Percentiles rank a stretch among this genome's conserved stretches.
phyloP scores from a whole-genome alignment of 139 green algal genomes.

The Chlorella sp. region DNA sequence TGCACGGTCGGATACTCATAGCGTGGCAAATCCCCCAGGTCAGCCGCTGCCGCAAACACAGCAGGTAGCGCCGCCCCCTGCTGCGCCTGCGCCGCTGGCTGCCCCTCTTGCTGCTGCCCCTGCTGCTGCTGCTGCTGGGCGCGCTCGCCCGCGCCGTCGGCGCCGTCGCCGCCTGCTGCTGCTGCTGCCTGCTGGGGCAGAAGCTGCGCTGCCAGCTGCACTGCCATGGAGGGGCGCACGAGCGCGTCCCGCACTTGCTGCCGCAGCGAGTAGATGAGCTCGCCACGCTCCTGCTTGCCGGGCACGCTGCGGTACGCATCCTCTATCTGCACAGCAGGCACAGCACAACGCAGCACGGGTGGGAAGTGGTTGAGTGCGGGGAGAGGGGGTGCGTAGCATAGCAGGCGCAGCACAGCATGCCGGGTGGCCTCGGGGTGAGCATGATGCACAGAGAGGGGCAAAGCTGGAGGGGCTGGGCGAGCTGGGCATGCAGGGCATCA shows the following conservation, averaged over 20 bases:
- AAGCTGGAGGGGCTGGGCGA: background rate
- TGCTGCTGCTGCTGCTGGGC: background rate
- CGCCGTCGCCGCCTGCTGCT: background rate
- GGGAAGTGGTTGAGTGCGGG: too few species aligned
- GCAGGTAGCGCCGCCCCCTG: background rate
- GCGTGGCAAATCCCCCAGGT: background rate
- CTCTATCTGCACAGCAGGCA: conserved; percentile 26
- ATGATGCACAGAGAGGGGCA: too few species aligned
- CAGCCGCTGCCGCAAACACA: background rate
- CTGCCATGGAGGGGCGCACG: background rate
- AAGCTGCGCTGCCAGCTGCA: background rate
- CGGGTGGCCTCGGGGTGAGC: too few species aligned
- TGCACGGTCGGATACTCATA: background rate
- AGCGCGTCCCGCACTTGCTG: conserved; percentile 35
- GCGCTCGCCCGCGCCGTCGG: background rate
- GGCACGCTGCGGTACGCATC: conserved; percentile 40
- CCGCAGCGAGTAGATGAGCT: conserved; percentile 42
- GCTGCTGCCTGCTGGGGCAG: background rate
- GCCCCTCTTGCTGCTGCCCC: conserved; percentile 13
- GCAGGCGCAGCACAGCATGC: background rate
- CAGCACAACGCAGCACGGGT: background rate
- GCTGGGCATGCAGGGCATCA: background rate
- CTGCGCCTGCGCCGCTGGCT: background rate
- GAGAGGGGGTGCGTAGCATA: too few species aligned
- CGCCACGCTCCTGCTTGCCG: conserved; percentile 62